Evolutionary conservation across 1,139 yeast species (phyloP).

Genomic region (Geotrichum australiense): DNA sequence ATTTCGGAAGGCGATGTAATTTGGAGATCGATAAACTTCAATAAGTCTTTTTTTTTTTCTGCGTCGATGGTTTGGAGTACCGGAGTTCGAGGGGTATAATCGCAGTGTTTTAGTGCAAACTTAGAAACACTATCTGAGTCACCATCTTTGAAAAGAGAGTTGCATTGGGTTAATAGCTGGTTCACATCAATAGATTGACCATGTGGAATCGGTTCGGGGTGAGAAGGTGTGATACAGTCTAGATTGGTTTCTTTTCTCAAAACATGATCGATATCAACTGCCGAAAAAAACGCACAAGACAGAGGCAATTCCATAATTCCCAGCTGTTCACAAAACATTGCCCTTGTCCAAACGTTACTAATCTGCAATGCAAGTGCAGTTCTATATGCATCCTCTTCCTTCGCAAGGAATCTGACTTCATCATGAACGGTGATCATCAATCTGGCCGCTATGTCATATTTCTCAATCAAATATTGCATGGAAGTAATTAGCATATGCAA

Average conservation of each 20-base stretch:
- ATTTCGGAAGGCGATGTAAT: too few relatives aligned
- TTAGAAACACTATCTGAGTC: not conserved
- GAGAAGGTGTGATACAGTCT: constrained; percentile 89
- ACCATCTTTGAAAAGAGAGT: constrained; percentile 9
- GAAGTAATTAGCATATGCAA: constrained; percentile 76
- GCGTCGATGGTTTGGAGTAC: not conserved
- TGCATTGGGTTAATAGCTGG: constrained; percentile 40
- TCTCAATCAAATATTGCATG: constrained; percentile 72
- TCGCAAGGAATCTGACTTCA: constrained; percentile 77
- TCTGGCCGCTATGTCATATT: constrained; percentile 68
- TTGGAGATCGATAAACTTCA: not conserved
- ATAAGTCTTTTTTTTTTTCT: not conserved
- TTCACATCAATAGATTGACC: constrained; percentile 72
- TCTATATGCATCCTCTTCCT: constrained; percentile 63
- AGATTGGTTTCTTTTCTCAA: constrained; percentile 82
- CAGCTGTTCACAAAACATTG: constrained; percentile 87
- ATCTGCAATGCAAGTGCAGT: constrained; percentile 82
- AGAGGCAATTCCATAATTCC: constrained; percentile 90
- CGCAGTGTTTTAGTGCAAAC: too few relatives aligned
- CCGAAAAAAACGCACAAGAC: constrained; percentile 91
- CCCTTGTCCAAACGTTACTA: constrained; percentile 92
- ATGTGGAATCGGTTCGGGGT: constrained; percentile 59
- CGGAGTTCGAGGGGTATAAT: not conserved
- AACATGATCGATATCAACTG: constrained; percentile 84
- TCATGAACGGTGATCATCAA: constrained; percentile 89